These are phyloP conservation scores for Somion occarium DNA, from an alignment of 1,284 basidiomycete species.

Conservation along the genomic window DNA sequence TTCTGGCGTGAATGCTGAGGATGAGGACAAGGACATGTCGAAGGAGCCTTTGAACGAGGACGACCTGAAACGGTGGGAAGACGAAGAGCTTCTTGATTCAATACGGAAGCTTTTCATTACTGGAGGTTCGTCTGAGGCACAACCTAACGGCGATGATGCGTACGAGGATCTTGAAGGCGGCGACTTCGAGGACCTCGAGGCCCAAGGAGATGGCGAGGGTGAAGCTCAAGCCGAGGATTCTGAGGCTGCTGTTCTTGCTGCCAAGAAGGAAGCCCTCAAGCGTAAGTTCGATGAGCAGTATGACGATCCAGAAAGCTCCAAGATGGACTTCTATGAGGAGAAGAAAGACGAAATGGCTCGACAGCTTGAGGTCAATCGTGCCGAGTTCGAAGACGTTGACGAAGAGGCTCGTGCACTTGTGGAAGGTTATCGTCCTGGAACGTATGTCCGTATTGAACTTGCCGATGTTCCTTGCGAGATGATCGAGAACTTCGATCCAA, in stretches of 20 bases:
- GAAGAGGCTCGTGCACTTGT: constrained; percentile 77
- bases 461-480: constrained; percentile 85
- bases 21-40: constrained; percentile 62
- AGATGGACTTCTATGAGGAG: constrained; percentile 85
- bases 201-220: constrained; percentile 26
- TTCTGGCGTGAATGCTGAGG: constrained; percentile 36
- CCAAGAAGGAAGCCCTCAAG: constrained; percentile 90
- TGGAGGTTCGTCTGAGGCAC: constrained; percentile 41
- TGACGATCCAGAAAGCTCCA: constrained; percentile 79
- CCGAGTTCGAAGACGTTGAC: constrained; percentile 84
- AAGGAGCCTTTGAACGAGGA: constrained; percentile 52
- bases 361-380: constrained; percentile 81
- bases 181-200: constrained; percentile 42
- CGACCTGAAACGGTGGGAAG: constrained; percentile 73
- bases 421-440: constrained; percentile 88
- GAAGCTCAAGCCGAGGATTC: constrained; percentile 21
- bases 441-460: constrained; percentile 94
- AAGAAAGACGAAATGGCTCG: constrained; percentile 90
- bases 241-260: constrained; percentile 60
- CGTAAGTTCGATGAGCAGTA: constrained; percentile 97
- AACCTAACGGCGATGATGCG: constrained; percentile 22
- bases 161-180: constrained; percentile 36
- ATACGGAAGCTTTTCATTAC: constrained; percentile 93
- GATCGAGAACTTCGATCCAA: constrained; percentile 90
- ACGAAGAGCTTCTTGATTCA: constrained; percentile 81